These are phyloP conservation scores for Cladophialophora immunda DNA, from an alignment of 2,329 filamentous ascomycete genomes.

Conservation along the genomic window DNA sequence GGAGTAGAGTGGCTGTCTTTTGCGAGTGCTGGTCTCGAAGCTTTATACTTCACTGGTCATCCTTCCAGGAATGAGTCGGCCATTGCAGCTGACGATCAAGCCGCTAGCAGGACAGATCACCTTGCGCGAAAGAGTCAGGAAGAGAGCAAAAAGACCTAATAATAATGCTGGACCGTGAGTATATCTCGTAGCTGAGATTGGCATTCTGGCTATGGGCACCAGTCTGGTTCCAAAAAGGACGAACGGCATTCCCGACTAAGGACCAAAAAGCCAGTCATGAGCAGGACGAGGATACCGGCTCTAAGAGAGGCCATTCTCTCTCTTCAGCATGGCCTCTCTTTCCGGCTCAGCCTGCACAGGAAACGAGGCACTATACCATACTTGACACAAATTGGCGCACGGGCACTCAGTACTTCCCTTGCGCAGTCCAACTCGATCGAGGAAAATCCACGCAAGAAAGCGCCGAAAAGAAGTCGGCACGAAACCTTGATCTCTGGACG, in stretches of 20 bases:
- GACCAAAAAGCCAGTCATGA: neutral
- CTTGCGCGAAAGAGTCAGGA: no score
- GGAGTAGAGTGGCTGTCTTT: neutral
- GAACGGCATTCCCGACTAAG: neutral
- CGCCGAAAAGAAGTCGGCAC: neutral
- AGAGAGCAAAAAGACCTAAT: neutral
- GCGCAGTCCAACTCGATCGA: no score
- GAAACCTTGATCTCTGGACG: neutral
- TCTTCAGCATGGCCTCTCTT: neutral
- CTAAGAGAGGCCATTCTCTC: neutral
- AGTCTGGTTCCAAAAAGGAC: neutral
- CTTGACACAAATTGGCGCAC: no score
- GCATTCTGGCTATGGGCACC: neutral
- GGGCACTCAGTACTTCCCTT: no score
- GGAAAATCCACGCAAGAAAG: neutral
- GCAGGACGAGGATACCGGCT: no score
- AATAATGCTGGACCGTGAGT: neutral
- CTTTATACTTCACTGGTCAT: neutral
- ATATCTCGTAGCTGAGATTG: neutral
- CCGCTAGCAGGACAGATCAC: no score
- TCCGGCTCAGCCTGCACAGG: neutral
- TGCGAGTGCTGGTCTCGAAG: neutral
- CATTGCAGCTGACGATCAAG: neutral
- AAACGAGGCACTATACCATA: neutral
- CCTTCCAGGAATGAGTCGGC: neutral